Conservation (phyloP, 2,329 filamentous ascomycete genomes). For the Hirsutella rhossiliensis region DNA sequence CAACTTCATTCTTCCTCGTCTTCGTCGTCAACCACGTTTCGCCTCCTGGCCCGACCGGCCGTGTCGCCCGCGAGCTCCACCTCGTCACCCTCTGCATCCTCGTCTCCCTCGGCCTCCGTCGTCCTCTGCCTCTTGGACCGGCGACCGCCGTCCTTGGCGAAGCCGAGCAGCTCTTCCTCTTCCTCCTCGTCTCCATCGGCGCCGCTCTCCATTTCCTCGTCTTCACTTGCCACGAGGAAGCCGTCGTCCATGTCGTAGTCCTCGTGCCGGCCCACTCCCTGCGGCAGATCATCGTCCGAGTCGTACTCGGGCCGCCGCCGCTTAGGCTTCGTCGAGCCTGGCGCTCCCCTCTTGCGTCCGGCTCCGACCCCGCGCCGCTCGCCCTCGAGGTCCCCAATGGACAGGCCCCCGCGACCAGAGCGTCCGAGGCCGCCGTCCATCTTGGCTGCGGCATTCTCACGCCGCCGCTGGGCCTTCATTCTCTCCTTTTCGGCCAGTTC, state of each 20-base stretch:
- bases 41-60: constrained; percentile 35
- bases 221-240: constrained; percentile 65
- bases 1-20: constrained; percentile 37
- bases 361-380: constrained; percentile 46
- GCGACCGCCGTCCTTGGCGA: constrained; percentile 39
- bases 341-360: constrained; percentile 40
- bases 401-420: constrained; percentile 45
- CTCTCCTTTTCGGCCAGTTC: constrained; percentile 66
- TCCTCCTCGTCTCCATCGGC: constrained; percentile 55
- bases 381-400: constrained; percentile 58
- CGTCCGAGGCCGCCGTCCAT: constrained; percentile 45
- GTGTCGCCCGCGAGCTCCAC: constrained; percentile 27
- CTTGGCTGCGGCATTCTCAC: constrained; percentile 55
- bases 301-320: constrained; percentile 55
- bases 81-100: constrained; percentile 42
- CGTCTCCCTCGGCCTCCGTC: constrained; percentile 32
- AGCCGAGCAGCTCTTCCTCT: constrained; percentile 39
- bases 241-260: constrained; percentile 73
- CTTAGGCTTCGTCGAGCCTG: constrained; percentile 37
- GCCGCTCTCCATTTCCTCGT: constrained; percentile 51
- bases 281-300: constrained; percentile 61
- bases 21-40: constrained; percentile 47
- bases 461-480: constrained; percentile 50
- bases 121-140: constrained; percentile 39
- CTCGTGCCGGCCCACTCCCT: constrained; percentile 50